A percentile compares a stretch with the other conserved stretches of the same genome.
These are phyloP conservation scores for Globisporangium solare DNA, from an alignment of 352 stramenopile species.

Conservation along the genomic window DNA sequence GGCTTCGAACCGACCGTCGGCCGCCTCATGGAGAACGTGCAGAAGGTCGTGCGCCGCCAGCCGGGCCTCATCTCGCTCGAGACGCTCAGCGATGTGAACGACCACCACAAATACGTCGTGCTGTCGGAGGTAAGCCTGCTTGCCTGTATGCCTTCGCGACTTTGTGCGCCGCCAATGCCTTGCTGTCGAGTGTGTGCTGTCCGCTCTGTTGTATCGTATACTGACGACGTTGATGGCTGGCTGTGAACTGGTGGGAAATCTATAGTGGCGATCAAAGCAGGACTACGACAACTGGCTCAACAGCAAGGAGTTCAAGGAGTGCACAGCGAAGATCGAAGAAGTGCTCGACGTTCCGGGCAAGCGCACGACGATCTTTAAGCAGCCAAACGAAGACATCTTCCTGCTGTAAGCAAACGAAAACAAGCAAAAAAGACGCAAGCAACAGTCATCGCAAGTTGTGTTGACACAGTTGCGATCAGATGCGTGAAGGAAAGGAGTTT, in stretches of 20 bases:
- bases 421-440: background rate
- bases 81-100: slow-evolving; percentile 74
- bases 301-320: slow-evolving; percentile 76
- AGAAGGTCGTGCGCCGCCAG: slow-evolving; percentile 69
- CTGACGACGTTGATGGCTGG: background rate
- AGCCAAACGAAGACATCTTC: slow-evolving; percentile 81
- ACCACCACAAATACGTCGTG: slow-evolving; percentile 87
- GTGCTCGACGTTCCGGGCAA: slow-evolving; percentile 84
- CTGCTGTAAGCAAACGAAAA: slow-evolving; percentile 37
- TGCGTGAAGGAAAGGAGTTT: too few species aligned
- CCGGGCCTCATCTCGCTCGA: slow-evolving; percentile 76
- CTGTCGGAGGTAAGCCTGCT: slow-evolving; percentile 64
- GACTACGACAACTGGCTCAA: slow-evolving; percentile 77
- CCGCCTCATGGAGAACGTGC: slow-evolving; percentile 79
- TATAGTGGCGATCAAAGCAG: slow-evolving; percentile 73
- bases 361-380: slow-evolving; percentile 81
- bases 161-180: background rate
- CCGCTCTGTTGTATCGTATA: background rate
- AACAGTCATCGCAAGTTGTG: too few species aligned
- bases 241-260: background rate
- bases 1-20: slow-evolving; percentile 79
- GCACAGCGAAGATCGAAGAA: slow-evolving; percentile 83
- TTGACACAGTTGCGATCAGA: too few species aligned
- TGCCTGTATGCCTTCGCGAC: background rate
- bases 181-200: background rate